phyloP scores from a whole-genome alignment of 768 basidiomycete species.

The Lentinula aciculospora region DNA sequence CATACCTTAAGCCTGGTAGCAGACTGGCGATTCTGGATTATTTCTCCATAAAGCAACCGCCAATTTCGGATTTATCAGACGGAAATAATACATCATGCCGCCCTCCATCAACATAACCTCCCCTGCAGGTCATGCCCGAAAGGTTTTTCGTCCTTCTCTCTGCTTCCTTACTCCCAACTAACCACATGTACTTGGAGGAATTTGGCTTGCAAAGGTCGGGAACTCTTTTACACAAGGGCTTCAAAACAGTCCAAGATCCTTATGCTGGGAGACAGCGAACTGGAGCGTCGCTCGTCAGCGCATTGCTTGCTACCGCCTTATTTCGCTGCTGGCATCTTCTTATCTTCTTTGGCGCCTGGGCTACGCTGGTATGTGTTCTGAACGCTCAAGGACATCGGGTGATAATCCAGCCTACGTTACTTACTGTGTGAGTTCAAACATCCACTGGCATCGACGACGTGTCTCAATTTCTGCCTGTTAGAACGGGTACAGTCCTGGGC shows the following conservation, averaged over 20 bases:
- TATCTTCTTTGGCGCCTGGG: slow-evolving; percentile 59
- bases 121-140: not conserved
- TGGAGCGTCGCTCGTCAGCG: slow-evolving; percentile 13
- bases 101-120: not conserved
- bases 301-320: slow-evolving; percentile 25
- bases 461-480: slow-evolving; percentile 9
- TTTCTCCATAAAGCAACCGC: too few relatives aligned
- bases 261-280: slow-evolving; percentile 8
- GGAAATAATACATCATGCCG: not conserved
- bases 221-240: slow-evolving; percentile 7
- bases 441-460: not conserved
- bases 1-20: too few relatives aligned
- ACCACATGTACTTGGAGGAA: not conserved
- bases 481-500: slow-evolving; percentile 62
- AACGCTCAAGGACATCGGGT: slow-evolving; percentile 39
- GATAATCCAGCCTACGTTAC: slow-evolving; percentile 44
- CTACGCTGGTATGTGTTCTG: slow-evolving; percentile 49
- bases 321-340: slow-evolving; percentile 21
- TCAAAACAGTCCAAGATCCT: slow-evolving; percentile 6
- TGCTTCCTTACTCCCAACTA: not conserved
- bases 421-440: slow-evolving; percentile 52
- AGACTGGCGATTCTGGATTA: too few relatives aligned
- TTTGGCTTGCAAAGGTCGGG: not conserved
- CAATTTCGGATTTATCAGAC: not conserved
- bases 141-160: not conserved